Conservation (phyloP, 1,284 basidiomycete species). For the Jaminaea rosea region DNA sequence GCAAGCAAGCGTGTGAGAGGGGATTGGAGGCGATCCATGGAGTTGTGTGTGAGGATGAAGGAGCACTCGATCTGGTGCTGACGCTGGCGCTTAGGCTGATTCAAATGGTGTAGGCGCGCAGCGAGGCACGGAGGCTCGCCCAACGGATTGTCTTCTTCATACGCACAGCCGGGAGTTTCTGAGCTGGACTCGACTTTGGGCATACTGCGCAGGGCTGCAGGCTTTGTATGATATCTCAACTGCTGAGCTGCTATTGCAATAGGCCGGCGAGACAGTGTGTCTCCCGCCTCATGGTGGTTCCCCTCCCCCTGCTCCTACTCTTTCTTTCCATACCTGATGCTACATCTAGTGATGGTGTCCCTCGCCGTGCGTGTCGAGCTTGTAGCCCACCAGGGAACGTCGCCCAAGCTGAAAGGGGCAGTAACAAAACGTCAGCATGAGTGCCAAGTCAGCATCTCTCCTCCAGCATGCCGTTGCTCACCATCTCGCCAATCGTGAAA, state of each 20-base stretch:
- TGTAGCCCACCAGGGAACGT: constrained; percentile 35
- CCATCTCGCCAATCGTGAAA: constrained; percentile 54
- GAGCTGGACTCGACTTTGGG: no score
- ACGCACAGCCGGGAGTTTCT: no score
- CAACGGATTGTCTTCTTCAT: no score
- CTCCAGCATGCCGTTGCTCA: no score
- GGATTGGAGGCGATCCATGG: constrained; percentile 37
- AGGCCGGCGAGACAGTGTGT: no score
- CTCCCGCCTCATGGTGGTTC: no score
- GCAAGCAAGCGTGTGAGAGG: constrained; percentile 30
- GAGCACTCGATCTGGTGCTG: constrained; percentile 6
- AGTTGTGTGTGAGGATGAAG: constrained; percentile 3
- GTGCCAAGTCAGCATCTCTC: not conserved
- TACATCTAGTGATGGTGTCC: constrained; percentile 11
- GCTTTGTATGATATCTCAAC: no score
- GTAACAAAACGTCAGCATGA: not conserved
- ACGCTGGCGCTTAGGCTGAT: constrained; percentile 6
- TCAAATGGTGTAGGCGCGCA: constrained; percentile 1
- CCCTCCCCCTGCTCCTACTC: no score
- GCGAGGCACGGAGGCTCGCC: no score
- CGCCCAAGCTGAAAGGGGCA: constrained; percentile 18
- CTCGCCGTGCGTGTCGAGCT: constrained; percentile 27
- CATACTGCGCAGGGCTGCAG: no score
- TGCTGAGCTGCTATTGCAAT: no score
- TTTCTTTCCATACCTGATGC: no score